A percentile compares a stretch with the other conserved stretches of the same genome.
These are phyloP conservation scores for Massarina eburnea DNA, from an alignment of 2,329 filamentous ascomycete genomes.

Conservation along the genomic window DNA sequence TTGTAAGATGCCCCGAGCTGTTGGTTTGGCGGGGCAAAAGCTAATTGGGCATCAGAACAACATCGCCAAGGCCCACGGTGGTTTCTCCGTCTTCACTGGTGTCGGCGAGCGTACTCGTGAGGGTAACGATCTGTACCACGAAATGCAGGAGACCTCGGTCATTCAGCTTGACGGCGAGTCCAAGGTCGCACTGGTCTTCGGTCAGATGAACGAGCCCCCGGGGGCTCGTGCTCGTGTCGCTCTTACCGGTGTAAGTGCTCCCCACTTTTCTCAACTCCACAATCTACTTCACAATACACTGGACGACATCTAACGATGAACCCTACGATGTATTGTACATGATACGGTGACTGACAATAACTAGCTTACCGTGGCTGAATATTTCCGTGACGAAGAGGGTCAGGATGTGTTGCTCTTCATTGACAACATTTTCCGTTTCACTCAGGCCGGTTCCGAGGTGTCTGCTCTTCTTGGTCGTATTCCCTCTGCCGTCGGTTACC, in stretches of 20 bases:
- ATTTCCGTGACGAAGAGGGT: constrained; percentile 78
- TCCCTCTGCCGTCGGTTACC: constrained; percentile 99
- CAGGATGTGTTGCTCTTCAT: constrained; percentile 99
- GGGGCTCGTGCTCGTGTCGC: constrained; percentile 99
- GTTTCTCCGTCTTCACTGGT: constrained; percentile 99
- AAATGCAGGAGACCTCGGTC: constrained; percentile 99
- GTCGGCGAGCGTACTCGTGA: constrained; percentile 99
- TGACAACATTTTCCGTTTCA: constrained; percentile 99
- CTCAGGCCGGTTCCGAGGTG: constrained; percentile 99
- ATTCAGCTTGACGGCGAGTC: constrained; percentile 99
- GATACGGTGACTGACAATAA: not conserved
- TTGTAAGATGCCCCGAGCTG: constrained; percentile 58
- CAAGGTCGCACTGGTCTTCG: constrained; percentile 99
- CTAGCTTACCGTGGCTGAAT: constrained; percentile 67
- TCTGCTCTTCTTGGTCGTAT: constrained; percentile 99
- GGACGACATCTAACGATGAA: not conserved
- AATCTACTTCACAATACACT: no score
- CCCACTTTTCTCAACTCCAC: not conserved
- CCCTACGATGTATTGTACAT: not conserved
- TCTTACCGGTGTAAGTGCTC: constrained; percentile 69
- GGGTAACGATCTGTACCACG: constrained; percentile 99
- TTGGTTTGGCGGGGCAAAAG: not conserved
- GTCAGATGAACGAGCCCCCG: constrained; percentile 99
- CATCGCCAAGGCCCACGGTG: constrained; percentile 99
- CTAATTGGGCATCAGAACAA: constrained; percentile 71